Conservation (phyloP, 2,329 filamentous ascomycete species). For the Pyricularia sp. region DNA sequence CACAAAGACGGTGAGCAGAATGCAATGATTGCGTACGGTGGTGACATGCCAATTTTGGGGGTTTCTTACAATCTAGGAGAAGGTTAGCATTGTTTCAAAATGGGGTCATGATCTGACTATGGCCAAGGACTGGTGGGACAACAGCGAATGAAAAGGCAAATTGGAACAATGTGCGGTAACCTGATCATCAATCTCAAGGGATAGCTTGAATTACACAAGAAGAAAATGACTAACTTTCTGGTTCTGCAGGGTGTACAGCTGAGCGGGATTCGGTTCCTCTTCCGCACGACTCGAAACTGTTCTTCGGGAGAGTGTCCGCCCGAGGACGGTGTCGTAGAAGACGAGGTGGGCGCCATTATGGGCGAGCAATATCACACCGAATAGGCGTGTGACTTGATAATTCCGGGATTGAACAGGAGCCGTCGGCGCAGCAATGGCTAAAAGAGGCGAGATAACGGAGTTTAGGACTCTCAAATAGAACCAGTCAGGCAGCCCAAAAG, state of each 20-base stretch:
- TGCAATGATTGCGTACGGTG: neutral
- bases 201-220: neutral
- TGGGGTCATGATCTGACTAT: neutral
- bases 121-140: neutral
- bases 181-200: neutral
- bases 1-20: neutral
- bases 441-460: conserved; percentile 1
- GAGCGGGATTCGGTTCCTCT: conserved; percentile 83
- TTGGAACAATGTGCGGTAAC: neutral
- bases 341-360: conserved; percentile 66
- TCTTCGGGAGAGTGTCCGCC: conserved; percentile 73
- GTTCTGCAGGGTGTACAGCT: conserved; percentile 88
- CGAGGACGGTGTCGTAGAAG: conserved; percentile 69
- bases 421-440: neutral
- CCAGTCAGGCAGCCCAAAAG: neutral
- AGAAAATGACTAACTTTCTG: conserved; percentile 59
- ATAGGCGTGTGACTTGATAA: neutral
- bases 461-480: conserved; percentile 2
- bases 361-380: neutral
- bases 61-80: conserved; percentile 18
- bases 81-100: conserved; percentile 20
- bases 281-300: conserved; percentile 80
- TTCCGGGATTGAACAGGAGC: neutral
- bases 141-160: neutral
- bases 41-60: neutral